These are phyloP conservation scores for Suhomyces panamericanus DNA, from an alignment of 1,139 yeast genomes.

Conservation along the genomic window DNA sequence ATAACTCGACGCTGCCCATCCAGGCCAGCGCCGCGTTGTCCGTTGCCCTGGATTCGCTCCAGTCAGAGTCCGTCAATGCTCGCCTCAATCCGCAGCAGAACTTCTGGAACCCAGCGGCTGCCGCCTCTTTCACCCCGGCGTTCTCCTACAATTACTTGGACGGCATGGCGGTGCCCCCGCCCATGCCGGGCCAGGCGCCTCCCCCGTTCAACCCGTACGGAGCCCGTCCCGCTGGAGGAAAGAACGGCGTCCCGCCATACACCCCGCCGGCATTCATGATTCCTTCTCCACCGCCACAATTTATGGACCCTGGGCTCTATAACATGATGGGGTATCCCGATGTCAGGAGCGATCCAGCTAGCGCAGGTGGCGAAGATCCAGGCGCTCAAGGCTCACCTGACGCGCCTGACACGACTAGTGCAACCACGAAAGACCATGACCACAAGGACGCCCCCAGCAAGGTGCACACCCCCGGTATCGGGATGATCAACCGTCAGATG, in stretches of 20 bases:
- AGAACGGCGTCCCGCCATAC: constrained; percentile 30
- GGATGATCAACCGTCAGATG: constrained; percentile 38
- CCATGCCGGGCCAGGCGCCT: constrained; percentile 13
- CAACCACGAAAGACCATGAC: too few species aligned
- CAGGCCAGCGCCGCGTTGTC: constrained; percentile 46
- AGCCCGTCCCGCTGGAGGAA: constrained; percentile 16
- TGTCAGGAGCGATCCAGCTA: neutral
- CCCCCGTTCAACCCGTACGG: constrained; percentile 12
- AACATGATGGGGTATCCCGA: constrained; percentile 27
- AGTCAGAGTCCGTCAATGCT: constrained; percentile 6
- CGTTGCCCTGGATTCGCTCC: constrained; percentile 30
- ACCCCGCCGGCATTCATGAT: constrained; percentile 46
- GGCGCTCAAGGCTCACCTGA: constrained; percentile 5
- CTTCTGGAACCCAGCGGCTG: constrained; percentile 69
- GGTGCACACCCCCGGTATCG: constrained; percentile 39
- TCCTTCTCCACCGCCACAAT: constrained; percentile 38
- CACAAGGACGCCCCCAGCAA: constrained; percentile 8
- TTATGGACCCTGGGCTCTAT: constrained; percentile 41
- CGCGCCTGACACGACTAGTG: neutral
- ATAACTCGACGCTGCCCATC: constrained; percentile 52
- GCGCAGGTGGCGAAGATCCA: neutral
- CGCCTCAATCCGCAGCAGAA: constrained; percentile 27
- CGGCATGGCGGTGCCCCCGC: constrained; percentile 18
- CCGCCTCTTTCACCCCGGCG: constrained; percentile 56
- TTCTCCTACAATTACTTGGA: constrained; percentile 30